Evolutionary conservation across 2,329 filamentous ascomycete species (phyloP), one percentile per base, ranked within the genome.

Genomic region (Cercospora canescens): DNA sequence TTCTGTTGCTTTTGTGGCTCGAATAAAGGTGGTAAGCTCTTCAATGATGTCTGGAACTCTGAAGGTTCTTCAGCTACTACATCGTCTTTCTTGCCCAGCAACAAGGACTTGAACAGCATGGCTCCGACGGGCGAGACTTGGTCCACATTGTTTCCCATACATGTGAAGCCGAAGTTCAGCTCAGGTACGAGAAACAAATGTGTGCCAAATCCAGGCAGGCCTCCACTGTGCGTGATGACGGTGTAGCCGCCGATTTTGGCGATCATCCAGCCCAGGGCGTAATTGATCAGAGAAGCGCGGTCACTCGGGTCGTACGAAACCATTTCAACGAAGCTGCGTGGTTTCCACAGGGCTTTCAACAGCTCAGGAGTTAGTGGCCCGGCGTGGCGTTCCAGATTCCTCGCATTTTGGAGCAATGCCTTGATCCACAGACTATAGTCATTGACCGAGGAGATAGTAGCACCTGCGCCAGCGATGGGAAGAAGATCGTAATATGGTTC

Each of bases 391-490:
- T 30, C 35, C 39, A 39, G 14, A 9, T 48, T 48, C 2, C 45
- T 60, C 24, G 56, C 60, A n/a, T 26, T 52, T 18, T 48, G 35
- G 6, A 68, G 60, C 1, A 66, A 34, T 24, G 67, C 56, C 24
- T 65, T 67, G 2, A 66, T 54, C 69, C 67, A 71, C 3, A 67
- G 28, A 21, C 60, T 37, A 24, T 65, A 68, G 45, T 71, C 69
- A 1, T 68, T 65, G 12, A 66, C 67, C 2, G 63, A 67, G 9
- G 67, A 69, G 18, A 71, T 69, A 2, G 60, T 68, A 24, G 69
- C 69, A 6, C 69, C 69, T 2, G 67, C 69, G 11, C 65, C 69
- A n/a, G 69, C 69, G 4, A 69, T 8, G 1, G 62, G 24, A 6
- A 32, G 37, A 12, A 69, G 26, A 41, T 67, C 63, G 12, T 45